phyloP scores from a whole-genome alignment of 768 basidiomycete genomes.

The Dentipellis sp. region DNA sequence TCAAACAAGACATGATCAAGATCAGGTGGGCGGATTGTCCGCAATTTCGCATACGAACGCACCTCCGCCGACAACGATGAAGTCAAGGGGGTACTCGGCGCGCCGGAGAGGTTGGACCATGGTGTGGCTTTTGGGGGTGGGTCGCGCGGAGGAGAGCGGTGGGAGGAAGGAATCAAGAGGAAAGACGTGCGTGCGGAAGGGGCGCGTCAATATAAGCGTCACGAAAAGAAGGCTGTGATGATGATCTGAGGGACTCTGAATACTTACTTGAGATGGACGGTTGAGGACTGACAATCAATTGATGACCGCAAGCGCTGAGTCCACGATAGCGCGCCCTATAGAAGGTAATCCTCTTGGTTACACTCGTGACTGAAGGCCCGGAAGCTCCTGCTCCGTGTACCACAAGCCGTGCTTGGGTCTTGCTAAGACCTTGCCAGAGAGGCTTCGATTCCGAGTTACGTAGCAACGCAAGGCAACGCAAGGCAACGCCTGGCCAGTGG shows the following conservation, averaged over 20 bases:
- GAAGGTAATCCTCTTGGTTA: not conserved
- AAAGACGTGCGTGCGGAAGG: not conserved
- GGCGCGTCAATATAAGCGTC: not conserved
- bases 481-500: not conserved
- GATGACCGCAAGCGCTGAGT: not conserved
- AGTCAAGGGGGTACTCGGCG: slow-evolving; percentile 6
- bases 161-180: not conserved
- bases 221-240: not conserved
- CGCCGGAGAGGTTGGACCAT: not conserved
- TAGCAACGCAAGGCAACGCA: not conserved
- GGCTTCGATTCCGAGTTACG: not conserved
- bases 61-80: slow-evolving; percentile 13
- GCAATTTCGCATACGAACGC: not conserved
- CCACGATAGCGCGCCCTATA: not conserved
- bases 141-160: not conserved
- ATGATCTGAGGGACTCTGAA: not conserved
- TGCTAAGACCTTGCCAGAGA: not conserved
- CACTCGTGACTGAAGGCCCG: not conserved
- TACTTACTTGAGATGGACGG: not conserved
- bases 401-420: too few species aligned
- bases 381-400: not conserved
- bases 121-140: not conserved
- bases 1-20: not conserved
- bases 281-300: not conserved
- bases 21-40: not conserved